Conservation (phyloP, 352 stramenopile species). For the Phytophthora syringae region DNA sequence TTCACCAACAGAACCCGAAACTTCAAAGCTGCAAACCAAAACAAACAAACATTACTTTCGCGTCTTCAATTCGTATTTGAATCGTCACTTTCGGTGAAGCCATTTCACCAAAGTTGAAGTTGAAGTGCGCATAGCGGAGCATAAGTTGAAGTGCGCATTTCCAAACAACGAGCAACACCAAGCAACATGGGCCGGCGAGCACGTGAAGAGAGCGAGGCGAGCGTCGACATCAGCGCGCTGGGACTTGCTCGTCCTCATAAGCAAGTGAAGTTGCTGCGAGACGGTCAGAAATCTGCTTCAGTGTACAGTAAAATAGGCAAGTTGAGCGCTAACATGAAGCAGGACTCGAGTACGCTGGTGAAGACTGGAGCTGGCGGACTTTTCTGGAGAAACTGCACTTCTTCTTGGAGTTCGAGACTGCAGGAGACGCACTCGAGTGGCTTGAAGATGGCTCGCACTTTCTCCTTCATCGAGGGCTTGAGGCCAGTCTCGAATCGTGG, state of each 20-base stretch:
- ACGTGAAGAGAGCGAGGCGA: constrained; percentile 31
- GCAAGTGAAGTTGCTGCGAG: constrained; percentile 22
- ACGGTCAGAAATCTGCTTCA: constrained; percentile 10
- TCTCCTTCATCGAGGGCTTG: constrained; percentile 10
- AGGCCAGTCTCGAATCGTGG: constrained; percentile 15
- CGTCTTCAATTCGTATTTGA: background rate
- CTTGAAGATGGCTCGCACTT: constrained; percentile 26
- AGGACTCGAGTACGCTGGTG: constrained; percentile 4
- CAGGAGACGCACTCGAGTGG: constrained; percentile 24
- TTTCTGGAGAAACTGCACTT: constrained; percentile 31
- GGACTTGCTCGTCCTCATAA: constrained; percentile 9
- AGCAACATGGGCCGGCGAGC: constrained; percentile 26
- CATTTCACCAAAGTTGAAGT: background rate
- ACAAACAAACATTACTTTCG: no score
- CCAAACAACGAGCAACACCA: background rate
- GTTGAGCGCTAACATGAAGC: background rate
- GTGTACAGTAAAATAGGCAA: background rate
- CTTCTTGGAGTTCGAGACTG: constrained; percentile 22
- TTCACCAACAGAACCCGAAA: no score
- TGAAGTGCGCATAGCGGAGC: no score
- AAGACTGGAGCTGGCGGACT: constrained; percentile 24
- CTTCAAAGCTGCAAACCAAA: no score
- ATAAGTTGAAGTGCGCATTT: background rate
- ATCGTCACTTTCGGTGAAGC: background rate
- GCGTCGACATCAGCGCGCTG: background rate